Evolutionary conservation across 768 basidiomycete species (phyloP).

Genomic region (Rhodotorula paludigena): DNA sequence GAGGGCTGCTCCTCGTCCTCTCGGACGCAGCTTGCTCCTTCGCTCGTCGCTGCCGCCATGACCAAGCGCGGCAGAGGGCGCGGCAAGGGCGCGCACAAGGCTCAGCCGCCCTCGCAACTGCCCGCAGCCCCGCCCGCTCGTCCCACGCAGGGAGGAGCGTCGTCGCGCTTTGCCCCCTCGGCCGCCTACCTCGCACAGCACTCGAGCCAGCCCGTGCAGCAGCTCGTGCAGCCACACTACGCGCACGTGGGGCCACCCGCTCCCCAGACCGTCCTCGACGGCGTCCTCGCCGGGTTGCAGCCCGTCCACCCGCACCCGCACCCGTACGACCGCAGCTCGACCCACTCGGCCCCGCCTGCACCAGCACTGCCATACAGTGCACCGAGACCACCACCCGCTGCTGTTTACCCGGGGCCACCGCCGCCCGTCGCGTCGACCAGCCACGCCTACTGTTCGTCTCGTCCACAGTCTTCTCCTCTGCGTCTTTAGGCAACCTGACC

Average conservation of each 20-base stretch:
- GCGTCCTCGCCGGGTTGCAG: neutral
- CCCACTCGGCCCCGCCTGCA: neutral
- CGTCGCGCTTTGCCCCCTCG: neutral
- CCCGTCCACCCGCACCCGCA: neutral
- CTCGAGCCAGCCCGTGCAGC: neutral
- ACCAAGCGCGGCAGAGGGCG: no score
- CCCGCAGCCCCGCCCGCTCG: neutral
- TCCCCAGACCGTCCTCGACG: neutral
- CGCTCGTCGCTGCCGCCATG: no score
- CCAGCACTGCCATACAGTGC: neutral
- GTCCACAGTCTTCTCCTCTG: no score
- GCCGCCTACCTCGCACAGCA: neutral
- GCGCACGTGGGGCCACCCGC: neutral
- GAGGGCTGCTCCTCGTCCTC: no score
- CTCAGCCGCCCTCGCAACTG: no score
- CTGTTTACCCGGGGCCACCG: no score
- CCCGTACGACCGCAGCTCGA: neutral
- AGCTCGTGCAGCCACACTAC: no score
- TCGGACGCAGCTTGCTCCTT: no score
- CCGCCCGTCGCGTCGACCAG: no score
- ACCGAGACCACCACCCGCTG: no score
- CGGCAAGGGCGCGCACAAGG: no score
- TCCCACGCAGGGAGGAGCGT: neutral
- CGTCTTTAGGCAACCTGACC: no score
- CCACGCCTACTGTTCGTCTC: neutral